Percentiles rank a stretch among this genome's conserved stretches.
Conservation (phyloP, 768 basidiomycete genomes). For the Boletus tylopilopsis region DNA sequence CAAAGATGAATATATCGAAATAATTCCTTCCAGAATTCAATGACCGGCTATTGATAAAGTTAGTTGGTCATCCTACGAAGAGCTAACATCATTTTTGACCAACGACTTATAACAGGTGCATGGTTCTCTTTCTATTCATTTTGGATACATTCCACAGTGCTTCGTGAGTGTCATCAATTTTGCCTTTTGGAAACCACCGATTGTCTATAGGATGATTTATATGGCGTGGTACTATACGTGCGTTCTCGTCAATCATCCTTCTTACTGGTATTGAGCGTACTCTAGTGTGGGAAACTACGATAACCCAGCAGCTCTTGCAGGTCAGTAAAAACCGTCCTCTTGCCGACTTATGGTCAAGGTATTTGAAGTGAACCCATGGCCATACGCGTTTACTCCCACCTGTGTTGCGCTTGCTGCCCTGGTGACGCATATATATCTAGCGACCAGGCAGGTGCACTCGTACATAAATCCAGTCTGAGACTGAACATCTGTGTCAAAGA, state of each 20-base stretch:
- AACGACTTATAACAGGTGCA: conserved; percentile 4
- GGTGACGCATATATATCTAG: conserved; percentile 47
- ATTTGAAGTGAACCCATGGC: conserved; percentile 41
- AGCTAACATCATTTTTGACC: background rate
- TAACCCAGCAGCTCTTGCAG: conserved; percentile 13
- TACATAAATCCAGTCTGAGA: background rate
- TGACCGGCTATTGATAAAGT: conserved; percentile 12
- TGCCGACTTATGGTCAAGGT: background rate
- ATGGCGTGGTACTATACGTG: conserved; percentile 20
- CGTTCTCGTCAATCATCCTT: no score
- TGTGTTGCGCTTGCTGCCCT: conserved; percentile 46
- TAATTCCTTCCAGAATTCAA: conserved; percentile 9
- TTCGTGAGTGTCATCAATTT: conserved; percentile 6
- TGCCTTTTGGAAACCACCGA: no score
- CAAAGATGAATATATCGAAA: background rate
- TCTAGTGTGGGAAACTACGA: conserved; percentile 8
- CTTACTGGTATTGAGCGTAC: background rate
- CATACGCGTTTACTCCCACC: conserved; percentile 47
- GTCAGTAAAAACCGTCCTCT: background rate
- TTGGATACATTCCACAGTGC: conserved; percentile 19
- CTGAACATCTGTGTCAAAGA: background rate
- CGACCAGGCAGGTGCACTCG: conserved; percentile 33
- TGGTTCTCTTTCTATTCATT: conserved; percentile 17
- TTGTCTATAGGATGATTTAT: conserved; percentile 10
- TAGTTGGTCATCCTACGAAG: background rate